Percentiles rank a stretch among this genome's conserved stretches.
These are phyloP conservation scores for Raphanus raphanistrum DNA, from an alignment of 345 rosid genomes.

Conservation along the genomic window DNA sequence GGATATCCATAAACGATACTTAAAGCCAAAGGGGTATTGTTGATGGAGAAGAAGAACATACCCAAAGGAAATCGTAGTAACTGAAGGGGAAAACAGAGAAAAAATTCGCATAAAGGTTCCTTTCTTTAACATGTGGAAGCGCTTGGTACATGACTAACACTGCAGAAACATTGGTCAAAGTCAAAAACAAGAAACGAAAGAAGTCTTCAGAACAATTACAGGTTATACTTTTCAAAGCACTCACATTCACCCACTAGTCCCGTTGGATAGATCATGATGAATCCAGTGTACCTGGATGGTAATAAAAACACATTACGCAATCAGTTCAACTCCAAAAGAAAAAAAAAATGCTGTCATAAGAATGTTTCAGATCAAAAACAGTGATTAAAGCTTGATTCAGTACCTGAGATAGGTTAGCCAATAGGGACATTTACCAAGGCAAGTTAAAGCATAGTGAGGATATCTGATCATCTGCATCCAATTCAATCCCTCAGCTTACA, in stretches of 20 bases:
- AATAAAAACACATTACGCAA: background rate
- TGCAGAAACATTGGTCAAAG: constrained; percentile 36
- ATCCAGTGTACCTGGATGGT: constrained; percentile 69
- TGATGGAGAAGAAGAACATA: constrained; percentile 36
- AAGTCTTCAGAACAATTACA: background rate
- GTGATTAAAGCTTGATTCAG: background rate
- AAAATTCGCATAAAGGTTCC: constrained; percentile 49
- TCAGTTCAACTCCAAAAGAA: background rate
- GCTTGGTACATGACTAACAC: constrained; percentile 80
- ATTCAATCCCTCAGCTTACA: constrained; percentile 15
- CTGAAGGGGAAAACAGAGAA: constrained; percentile 62
- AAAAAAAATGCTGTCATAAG: background rate
- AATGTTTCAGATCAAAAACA: background rate
- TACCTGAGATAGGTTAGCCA: constrained; percentile 82
- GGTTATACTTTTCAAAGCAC: constrained; percentile 30
- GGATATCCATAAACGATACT: background rate
- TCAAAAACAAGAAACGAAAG: constrained; percentile 9
- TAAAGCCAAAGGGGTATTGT: constrained; percentile 4
- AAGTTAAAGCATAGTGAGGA: constrained; percentile 63
- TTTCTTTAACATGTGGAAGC: constrained; percentile 66
- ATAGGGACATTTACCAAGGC: constrained; percentile 57
- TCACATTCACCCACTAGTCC: constrained; percentile 85
- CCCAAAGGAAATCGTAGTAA: constrained; percentile 59
- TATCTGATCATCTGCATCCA: constrained; percentile 69
- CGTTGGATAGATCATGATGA: constrained; percentile 64